Percentiles rank a stretch among this genome's conserved stretches.
Evolutionary conservation across 2,329 filamentous ascomycete species (phyloP).

Genomic region (Sarocladiaceae sp.): DNA sequence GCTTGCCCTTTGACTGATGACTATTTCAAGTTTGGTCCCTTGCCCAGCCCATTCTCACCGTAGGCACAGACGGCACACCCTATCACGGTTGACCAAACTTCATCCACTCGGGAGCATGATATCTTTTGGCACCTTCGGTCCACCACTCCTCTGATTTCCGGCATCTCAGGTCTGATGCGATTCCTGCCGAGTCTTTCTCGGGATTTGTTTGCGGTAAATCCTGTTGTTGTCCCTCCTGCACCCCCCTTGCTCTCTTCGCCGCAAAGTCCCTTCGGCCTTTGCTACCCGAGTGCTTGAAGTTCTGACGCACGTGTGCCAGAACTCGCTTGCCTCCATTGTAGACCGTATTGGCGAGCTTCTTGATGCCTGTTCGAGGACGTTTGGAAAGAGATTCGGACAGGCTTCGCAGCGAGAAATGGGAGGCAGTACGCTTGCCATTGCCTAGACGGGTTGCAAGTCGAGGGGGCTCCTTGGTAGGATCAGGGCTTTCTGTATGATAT

Average conservation of each 20-base stretch:
- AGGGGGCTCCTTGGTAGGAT: slow-evolving; percentile 10
- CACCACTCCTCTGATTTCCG: slow-evolving; percentile 28
- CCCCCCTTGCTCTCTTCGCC: slow-evolving; percentile 24
- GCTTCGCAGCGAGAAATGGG: slow-evolving; percentile 25
- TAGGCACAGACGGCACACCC: no score
- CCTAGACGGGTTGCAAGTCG: slow-evolving; percentile 10
- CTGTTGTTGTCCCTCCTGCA: slow-evolving; percentile 17
- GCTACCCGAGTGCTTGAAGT: slow-evolving; percentile 22
- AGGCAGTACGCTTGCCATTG: slow-evolving; percentile 27
- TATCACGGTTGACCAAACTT: slow-evolving; percentile 16
- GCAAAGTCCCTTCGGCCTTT: slow-evolving; percentile 22
- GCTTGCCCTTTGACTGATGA: no score
- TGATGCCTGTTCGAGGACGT: slow-evolving; percentile 22
- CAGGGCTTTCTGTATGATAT: slow-evolving; percentile 15
- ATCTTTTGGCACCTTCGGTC: slow-evolving; percentile 28
- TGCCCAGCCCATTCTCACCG: no score
- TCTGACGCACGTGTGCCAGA: slow-evolving; percentile 21
- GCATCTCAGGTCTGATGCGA: slow-evolving; percentile 19
- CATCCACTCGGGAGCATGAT: slow-evolving; percentile 28
- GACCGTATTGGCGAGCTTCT: slow-evolving; percentile 24
- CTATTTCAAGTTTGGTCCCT: no score
- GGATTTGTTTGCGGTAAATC: slow-evolving; percentile 21
- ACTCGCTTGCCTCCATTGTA: slow-evolving; percentile 21
- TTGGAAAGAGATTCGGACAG: slow-evolving; percentile 21
- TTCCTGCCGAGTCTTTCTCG: slow-evolving; percentile 19